Evolutionary conservation across 306 rosid genomes (phyloP).

Genomic region (Rosa multiflora): DNA sequence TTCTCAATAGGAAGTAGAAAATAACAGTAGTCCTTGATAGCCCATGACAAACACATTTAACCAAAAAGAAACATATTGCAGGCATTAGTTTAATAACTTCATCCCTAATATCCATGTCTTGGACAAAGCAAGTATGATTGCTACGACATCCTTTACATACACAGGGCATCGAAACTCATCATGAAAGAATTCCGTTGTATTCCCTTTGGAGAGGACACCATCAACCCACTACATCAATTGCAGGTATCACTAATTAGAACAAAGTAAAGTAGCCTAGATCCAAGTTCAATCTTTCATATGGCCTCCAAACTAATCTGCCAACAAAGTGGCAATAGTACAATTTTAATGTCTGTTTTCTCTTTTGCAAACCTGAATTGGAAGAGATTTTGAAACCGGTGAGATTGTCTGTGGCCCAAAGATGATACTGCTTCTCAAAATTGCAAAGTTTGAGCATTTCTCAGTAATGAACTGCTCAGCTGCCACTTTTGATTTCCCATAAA

Average conservation of each 20-base stretch:
- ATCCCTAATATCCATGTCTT: slow-evolving; percentile 75
- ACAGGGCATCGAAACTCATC: slow-evolving; percentile 91
- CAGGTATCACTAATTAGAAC: slow-evolving; percentile 18
- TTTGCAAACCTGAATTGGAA: slow-evolving; percentile 75
- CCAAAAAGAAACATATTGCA: neutral
- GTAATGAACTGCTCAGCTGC: slow-evolving; percentile 73
- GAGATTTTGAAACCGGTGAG: slow-evolving; percentile 88
- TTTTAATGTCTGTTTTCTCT: neutral
- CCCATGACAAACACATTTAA: neutral
- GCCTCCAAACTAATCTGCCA: neutral
- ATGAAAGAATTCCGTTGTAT: slow-evolving; percentile 55
- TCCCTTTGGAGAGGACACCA: slow-evolving; percentile 65
- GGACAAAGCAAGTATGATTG: slow-evolving; percentile 54
- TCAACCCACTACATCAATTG: slow-evolving; percentile 81
- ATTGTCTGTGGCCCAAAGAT: slow-evolving; percentile 87
- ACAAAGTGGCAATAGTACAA: slow-evolving; percentile 3
- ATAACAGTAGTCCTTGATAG: neutral
- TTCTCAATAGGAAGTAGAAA: neutral
- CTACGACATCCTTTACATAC: slow-evolving; percentile 76
- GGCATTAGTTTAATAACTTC: slow-evolving; percentile 15
- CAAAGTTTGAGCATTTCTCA: slow-evolving; percentile 62
- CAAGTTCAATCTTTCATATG: neutral
- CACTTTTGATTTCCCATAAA: slow-evolving; percentile 82
- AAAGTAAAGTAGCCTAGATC: slow-evolving; percentile 7
- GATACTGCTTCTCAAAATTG: slow-evolving; percentile 91